Base-by-base conservation (phyloP, 331 rosid genomes). In the Arachis monticola region DNA sequence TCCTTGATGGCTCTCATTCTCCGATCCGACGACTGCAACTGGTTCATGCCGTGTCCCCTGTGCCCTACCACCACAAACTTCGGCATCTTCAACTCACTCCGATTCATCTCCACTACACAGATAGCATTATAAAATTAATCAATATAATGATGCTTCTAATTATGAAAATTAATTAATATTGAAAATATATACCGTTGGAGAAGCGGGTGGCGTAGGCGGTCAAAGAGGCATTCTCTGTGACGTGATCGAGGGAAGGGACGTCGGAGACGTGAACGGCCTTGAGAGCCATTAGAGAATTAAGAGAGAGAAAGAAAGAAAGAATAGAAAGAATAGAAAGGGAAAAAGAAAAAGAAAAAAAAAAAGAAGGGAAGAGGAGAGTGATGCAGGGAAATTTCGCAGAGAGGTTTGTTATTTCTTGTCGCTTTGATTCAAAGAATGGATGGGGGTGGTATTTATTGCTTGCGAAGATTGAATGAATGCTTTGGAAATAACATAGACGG, bases 221-320 rank as follows among this genome's bases (percentile, higher is more conserved):
- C 38, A 85, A 52, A 8, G 92, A 86, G 13, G 96, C 81, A 65
- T 73, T 88, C 10, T 85, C 94, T 3, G 86, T 79, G 1, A 92
- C 88, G 40, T 64, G 88, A 48, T 92, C 93, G 69, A 94, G 88
- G 72, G 80, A 85, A 2, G 96, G 97, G 55, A 93, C 95, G 74
- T 89, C 94, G 84, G 93, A 72, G 67, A 88, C 96, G 50, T 87
- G 98, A 1, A 90, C 92, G 64, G 97, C 96, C 47, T 88, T 91
- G 60, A 93, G 88, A 81, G 98, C 96, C 95, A 85, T 79, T 12
- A 55, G 52, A 13, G 44, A 67, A 10, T 5, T 27, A 11, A 1
- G 44, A 66, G 27, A n/a, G 17, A 64, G 17, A 10, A 44, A 41
- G 5, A 5, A 42, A 22, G 1, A 53, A 1, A n/a, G 5, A n/a